Evolutionary conservation across 345 rosid genomes (phyloP).

Genomic region (Isatis tinctoria): DNA sequence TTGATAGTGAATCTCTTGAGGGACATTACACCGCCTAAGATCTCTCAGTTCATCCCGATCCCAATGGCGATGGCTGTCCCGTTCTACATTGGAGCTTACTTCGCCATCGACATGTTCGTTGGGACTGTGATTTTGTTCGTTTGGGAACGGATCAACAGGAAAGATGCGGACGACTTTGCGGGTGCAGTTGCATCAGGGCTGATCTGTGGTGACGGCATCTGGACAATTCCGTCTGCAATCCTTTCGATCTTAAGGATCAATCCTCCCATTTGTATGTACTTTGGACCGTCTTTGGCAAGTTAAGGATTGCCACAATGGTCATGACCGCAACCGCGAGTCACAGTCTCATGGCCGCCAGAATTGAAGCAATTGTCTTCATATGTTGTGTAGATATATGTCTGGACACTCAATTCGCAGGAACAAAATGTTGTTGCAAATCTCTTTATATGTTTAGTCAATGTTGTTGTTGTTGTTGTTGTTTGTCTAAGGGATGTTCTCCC

Average conservation of each 20-base stretch:
- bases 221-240: constrained; percentile 90
- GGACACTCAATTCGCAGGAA: neutral
- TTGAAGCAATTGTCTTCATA: constrained; percentile 6
- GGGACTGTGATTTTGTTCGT: constrained; percentile 68
- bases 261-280: constrained; percentile 94
- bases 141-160: constrained; percentile 66
- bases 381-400: constrained; percentile 16
- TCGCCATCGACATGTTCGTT: constrained; percentile 85
- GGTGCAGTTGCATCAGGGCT: constrained; percentile 92
- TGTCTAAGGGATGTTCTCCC: neutral
- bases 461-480: neutral
- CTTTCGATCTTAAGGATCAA: constrained; percentile 79
- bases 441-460: neutral
- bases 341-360: neutral
- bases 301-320: constrained; percentile 27
- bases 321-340: neutral
- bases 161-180: constrained; percentile 67
- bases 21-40: constrained; percentile 58
- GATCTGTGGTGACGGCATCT: constrained; percentile 88
- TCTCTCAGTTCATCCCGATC: constrained; percentile 76
- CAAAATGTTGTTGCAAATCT: constrained; percentile 7
- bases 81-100: constrained; percentile 86
- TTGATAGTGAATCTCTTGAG: constrained; percentile 58
- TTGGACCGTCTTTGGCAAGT: constrained; percentile 52
- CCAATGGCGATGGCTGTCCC: constrained; percentile 96